These are phyloP conservation scores for Blumeriella jaapii DNA, from an alignment of 2,329 filamentous ascomycete species.

Conservation along the genomic window DNA sequence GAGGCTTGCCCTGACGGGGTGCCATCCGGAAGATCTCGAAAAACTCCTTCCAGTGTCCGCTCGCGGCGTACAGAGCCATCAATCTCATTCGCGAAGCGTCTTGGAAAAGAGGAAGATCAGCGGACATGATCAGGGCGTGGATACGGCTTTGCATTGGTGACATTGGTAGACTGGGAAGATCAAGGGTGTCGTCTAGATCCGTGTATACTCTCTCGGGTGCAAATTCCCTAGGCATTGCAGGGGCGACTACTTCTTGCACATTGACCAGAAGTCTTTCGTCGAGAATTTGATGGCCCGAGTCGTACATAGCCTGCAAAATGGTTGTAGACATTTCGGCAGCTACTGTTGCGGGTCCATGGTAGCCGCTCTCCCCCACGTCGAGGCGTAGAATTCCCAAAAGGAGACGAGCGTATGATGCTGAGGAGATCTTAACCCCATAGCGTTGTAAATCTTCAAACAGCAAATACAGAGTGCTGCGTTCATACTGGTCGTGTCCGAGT, in stretches of 20 bases:
- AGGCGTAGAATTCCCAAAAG: slow-evolving; percentile 29
- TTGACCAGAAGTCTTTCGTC: slow-evolving; percentile 24
- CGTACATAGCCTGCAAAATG: slow-evolving; percentile 32
- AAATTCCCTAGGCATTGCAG: background rate
- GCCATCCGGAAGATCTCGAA: slow-evolving; percentile 50
- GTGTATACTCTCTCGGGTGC: slow-evolving; percentile 23
- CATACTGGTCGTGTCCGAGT: slow-evolving; percentile 30
- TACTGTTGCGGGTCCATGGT: slow-evolving; percentile 2
- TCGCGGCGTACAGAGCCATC: slow-evolving; percentile 35
- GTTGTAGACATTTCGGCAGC: slow-evolving; percentile 28
- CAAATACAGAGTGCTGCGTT: slow-evolving; percentile 25
- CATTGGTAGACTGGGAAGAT: slow-evolving; percentile 15
- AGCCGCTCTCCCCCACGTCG: slow-evolving; percentile 19
- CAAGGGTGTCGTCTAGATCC: slow-evolving; percentile 15
- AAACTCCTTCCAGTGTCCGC: slow-evolving; percentile 42
- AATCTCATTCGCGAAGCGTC: slow-evolving; percentile 31
- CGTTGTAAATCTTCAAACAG: slow-evolving; percentile 28
- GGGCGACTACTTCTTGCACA: slow-evolving; percentile 18
- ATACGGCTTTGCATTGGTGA: slow-evolving; percentile 23
- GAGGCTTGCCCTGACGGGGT: slow-evolving; percentile 36
- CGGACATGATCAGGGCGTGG: slow-evolving; percentile 34
- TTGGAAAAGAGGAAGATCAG: slow-evolving; percentile 33
- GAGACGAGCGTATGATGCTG: slow-evolving; percentile 27
- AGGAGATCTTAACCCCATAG: slow-evolving; percentile 28
- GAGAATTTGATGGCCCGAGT: slow-evolving; percentile 31